Base-by-base conservation (phyloP, 805 yeast species). In the Monosporozyma servazzii region DNA sequence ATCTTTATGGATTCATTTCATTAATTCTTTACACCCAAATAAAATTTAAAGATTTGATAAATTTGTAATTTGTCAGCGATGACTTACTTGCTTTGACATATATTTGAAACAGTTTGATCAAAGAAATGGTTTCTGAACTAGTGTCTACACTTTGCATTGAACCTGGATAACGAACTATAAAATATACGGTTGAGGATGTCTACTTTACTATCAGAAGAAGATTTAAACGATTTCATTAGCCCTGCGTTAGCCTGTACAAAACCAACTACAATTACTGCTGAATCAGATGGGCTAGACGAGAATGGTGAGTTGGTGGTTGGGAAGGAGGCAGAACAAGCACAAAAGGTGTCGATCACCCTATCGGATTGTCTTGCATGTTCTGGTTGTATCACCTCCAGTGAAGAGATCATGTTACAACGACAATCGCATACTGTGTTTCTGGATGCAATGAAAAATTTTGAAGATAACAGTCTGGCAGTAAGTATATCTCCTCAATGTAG, bases 301-400 rank as follows among this genome's bases (percentile, higher is more conserved):
- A 40, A 52, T 31, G 75, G 76, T 40, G 84, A 87, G 7, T 61
- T 81, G 9, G 90, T 87, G 58, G 89, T 88, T 2, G 79, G 84
- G 5, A 75, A 77, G 45, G 82, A 80, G 53, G 81, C 74, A 3
- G 73, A 75, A 36, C 71, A 73, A 18, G 71, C 88, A 6, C 76
- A 83, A 27, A 82, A 88, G 49, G 98, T 97, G 0, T 91, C 86
- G 56, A 91, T 93, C 46, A 85, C 93, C 1, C 70, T 93, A 48
- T 83, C 89, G 18, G 99, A 93, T 71, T 93, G 99, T 68, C 72
- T 93, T 50, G 99, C 99, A 0, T 93, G 99, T 64, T 82, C 95
- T 8, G 99, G 99, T 0, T 93, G 99, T 67, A 88, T 93, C 50
- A 93, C 99, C 0, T 86, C 96, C 4, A 95, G 96, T n/a, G 99